Evolutionary conservation across 352 stramenopile species (phyloP).

Genomic region (Phytophthora chlamydospora): DNA sequence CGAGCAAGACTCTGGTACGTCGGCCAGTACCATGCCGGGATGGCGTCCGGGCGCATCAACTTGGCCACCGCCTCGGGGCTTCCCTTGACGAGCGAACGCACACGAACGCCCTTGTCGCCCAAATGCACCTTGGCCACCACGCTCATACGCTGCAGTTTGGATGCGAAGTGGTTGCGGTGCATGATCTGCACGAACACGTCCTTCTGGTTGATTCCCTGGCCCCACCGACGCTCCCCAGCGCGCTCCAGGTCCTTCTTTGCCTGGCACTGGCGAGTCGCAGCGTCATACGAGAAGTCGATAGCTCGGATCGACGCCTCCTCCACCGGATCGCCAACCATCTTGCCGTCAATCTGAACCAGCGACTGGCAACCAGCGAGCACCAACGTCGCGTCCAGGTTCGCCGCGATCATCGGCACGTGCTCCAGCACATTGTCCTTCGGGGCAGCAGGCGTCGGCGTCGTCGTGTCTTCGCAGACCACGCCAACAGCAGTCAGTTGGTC

Average conservation of each 20-base stretch:
- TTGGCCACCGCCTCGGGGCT: constrained; percentile 94
- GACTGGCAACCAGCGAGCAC: constrained; percentile 95
- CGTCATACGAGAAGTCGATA: constrained; percentile 94
- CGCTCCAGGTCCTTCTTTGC: constrained; percentile 79
- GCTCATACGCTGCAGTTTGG: constrained; percentile 97
- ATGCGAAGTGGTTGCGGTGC: constrained; percentile 96
- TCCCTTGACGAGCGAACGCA: constrained; percentile 96
- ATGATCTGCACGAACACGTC: constrained; percentile 91
- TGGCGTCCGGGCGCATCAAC: constrained; percentile 80
- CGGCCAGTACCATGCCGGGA: constrained; percentile 92
- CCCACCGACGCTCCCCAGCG: constrained; percentile 73
- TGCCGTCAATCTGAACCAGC: constrained; percentile 97
- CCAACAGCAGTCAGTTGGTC: constrained; percentile 96
- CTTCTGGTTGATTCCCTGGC: constrained; percentile 68
- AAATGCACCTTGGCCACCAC: constrained; percentile 92
- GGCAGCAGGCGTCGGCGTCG: constrained; percentile 31
- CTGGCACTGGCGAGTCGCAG: constrained; percentile 71
- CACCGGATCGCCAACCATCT: constrained; percentile 97
- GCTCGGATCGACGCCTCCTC: constrained; percentile 97
- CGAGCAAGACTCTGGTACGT: constrained; percentile 87
- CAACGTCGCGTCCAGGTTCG: constrained; percentile 80
- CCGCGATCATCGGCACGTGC: constrained; percentile 86
- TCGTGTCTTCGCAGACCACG: constrained; percentile 88
- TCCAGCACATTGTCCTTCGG: constrained; percentile 56
- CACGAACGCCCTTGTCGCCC: constrained; percentile 64